phyloP scores from a whole-genome alignment of 352 stramenopile species.

The Phytophthora sojae region DNA sequence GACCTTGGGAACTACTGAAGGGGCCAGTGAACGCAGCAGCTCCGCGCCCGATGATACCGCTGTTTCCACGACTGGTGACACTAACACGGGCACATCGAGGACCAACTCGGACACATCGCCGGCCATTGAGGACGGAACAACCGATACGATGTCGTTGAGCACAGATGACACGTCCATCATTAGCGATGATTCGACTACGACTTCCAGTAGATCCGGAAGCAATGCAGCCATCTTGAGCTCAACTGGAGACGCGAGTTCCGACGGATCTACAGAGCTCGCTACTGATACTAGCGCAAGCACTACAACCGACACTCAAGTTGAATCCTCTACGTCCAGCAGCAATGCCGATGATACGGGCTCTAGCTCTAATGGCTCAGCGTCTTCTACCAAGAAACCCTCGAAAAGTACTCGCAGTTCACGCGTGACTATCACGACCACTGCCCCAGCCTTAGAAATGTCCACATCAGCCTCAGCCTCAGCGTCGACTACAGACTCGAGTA shows the following conservation, averaged over 20 bases:
- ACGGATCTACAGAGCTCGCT: background rate
- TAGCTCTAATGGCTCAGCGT: background rate
- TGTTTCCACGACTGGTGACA: background rate
- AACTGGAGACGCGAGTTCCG: background rate
- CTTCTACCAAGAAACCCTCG: background rate
- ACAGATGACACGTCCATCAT: background rate
- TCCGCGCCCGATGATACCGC: background rate
- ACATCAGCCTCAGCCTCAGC: too few species aligned
- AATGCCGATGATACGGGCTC: background rate
- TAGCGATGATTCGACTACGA: background rate
- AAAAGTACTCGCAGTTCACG: background rate
- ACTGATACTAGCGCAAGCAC: background rate
- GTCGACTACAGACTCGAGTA: background rate
- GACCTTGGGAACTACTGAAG: background rate
- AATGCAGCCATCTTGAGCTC: background rate
- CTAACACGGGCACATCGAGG: background rate
- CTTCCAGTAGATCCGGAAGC: background rate
- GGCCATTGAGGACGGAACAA: background rate
- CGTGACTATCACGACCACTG: conserved; percentile 1
- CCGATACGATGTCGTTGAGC: background rate
- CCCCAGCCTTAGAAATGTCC: background rate
- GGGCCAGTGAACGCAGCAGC: background rate
- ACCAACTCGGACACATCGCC: background rate
- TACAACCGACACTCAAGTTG: background rate
- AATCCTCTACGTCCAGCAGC: background rate